Evolutionary conservation across 768 basidiomycete genomes (phyloP), one percentile per base, ranked within the genome.

Genomic region (Mycena haematopus): DNA sequence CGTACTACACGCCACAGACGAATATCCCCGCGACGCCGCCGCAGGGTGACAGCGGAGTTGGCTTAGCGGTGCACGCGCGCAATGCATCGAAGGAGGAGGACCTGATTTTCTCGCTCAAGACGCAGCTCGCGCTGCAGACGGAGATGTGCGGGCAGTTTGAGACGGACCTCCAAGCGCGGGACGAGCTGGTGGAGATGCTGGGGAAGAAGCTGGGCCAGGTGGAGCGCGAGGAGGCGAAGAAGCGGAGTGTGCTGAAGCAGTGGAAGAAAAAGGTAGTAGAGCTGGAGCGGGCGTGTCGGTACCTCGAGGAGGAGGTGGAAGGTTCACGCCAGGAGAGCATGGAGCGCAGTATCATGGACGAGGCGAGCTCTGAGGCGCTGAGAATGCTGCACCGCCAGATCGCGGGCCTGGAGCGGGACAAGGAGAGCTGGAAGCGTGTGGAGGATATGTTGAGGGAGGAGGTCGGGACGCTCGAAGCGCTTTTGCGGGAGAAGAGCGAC

Each of bases 241-340:
- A 88, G 55, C 83, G 80, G 70, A 75, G 62, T 17, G 77, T 83
- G 0, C 72, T 91, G 35, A 78, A 82, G 40, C 76, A 76, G 19
- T 92, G 90, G 88, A 90, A 87, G 78, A 90, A 90, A 78, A 91
- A 90, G 66, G 88, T 92, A 3, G 79, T 80, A 56, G 90, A 92
- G 65, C 76, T 94, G 50, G 91, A 93, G 75, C 82, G 79, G 65
- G 78, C 84, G 62, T 87, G 88, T 55, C 81, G 86, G 17, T 76
- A 79, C 58, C 79, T 90, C 31, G 91, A 96, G 78, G 94, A 96
- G 71, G 91, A 96, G 71, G 91, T 96, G 29, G 96, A 98, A 63
- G 81, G 85, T 8, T 90, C 90, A 45, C 82, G 94, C 42, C 87
- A 91, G 67, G 92, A 92, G 70, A 92, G 89, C 69, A 78, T 93